Percentiles rank a stretch among this genome's conserved stretches.
phyloP scores from a whole-genome alignment of 352 stramenopile genomes.

The Plasmopara muralis region DNA sequence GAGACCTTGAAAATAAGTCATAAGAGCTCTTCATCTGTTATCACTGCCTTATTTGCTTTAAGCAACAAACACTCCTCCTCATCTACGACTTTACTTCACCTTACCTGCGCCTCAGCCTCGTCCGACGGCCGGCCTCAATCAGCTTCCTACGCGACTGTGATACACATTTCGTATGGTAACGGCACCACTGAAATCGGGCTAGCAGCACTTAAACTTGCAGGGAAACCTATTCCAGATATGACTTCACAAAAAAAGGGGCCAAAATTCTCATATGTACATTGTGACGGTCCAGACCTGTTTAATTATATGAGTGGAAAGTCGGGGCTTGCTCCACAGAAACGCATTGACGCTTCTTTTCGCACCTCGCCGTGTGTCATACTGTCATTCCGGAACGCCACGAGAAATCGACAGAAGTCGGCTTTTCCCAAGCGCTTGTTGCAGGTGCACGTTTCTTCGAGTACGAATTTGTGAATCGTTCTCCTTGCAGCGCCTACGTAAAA shows the following conservation, averaged over 20 bases:
- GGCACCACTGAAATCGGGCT: constrained; percentile 81
- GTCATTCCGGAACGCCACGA: constrained; percentile 94
- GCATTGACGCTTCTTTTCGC: constrained; percentile 77
- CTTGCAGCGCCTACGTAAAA: constrained; percentile 41
- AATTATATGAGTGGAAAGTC: constrained; percentile 58
- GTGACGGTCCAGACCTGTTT: constrained; percentile 59
- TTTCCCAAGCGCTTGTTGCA: constrained; percentile 82
- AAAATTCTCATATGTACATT: constrained; percentile 66
- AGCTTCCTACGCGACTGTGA: too few species aligned
- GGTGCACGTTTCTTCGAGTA: constrained; percentile 70
- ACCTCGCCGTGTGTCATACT: constrained; percentile 91
- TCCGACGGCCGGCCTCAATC: constrained; percentile 87
- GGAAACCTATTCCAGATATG: constrained; percentile 42
- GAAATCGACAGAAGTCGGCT: constrained; percentile 51
- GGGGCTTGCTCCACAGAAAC: constrained; percentile 35
- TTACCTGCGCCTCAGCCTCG: constrained; percentile 96
- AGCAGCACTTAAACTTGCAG: constrained; percentile 50
- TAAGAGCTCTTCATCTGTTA: too few species aligned
- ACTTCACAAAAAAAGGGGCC: constrained; percentile 14
- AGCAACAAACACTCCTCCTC: too few species aligned
- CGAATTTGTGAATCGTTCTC: constrained; percentile 58
- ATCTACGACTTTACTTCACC: constrained; percentile 82
- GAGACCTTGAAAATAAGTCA: too few species aligned
- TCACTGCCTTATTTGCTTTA: too few species aligned
- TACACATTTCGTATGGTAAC: constrained; percentile 67